phyloP scores from a whole-genome alignment of 1,139 yeast species.

The Candida pseudoviswanathii region DNA sequence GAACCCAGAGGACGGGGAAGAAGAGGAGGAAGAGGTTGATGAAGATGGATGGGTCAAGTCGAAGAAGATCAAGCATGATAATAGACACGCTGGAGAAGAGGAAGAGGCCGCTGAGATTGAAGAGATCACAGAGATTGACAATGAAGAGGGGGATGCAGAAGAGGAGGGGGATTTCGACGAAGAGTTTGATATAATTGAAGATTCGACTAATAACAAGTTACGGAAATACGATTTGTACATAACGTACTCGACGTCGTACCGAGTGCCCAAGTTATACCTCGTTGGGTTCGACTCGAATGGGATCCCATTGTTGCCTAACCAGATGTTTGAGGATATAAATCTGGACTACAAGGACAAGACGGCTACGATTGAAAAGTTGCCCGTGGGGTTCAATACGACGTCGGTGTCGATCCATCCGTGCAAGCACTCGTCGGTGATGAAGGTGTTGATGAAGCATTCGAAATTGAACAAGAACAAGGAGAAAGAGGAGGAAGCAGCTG shows the following conservation, averaged over 20 bases:
- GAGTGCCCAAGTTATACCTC: constrained; percentile 93
- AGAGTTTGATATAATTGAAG: constrained; percentile 29
- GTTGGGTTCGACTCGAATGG: constrained; percentile 88
- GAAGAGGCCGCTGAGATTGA: constrained; percentile 20
- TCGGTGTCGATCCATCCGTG: constrained; percentile 96
- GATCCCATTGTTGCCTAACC: constrained; percentile 79
- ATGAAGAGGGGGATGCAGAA: constrained; percentile 31
- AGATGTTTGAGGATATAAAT: constrained; percentile 94
- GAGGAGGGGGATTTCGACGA: constrained; percentile 29
- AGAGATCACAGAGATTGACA: constrained; percentile 43
- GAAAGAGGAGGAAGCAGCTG: constrained; percentile 22
- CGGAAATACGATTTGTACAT: constrained; percentile 87
- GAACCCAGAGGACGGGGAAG: constrained; percentile 37
- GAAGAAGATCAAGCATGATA: constrained; percentile 9
- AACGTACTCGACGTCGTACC: constrained; percentile 88
- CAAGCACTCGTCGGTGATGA: constrained; percentile 93
- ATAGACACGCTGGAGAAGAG: background rate
- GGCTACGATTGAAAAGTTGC: constrained; percentile 92
- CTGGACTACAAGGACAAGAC: constrained; percentile 93
- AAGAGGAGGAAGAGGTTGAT: constrained; percentile 38
- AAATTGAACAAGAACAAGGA: constrained; percentile 22
- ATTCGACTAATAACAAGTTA: constrained; percentile 34
- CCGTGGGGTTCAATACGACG: constrained; percentile 76
- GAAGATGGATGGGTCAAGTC: constrained; percentile 65
- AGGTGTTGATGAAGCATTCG: constrained; percentile 68